Base-by-base conservation (phyloP, 345 rosid genomes). In the Citropsis articulata region DNA sequence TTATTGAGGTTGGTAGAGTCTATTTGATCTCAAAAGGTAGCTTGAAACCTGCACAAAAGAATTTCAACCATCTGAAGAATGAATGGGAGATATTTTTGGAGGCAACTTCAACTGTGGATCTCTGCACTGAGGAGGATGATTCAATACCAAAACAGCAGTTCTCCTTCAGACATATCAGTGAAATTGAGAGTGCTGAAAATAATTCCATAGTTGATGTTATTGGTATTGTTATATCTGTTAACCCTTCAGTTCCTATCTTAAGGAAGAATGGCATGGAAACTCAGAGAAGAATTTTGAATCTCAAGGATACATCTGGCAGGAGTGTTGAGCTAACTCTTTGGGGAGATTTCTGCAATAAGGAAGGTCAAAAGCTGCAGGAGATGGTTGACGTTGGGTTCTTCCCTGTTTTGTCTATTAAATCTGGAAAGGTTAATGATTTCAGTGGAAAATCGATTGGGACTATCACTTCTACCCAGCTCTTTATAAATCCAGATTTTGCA, bases 221-320 rank as follows among this genome's bases (percentile, higher is more conserved):
- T 79, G 97, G 94, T 70, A 80, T 91, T 60, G 97, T 92, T 80
- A 85, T 82, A 81, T 87, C 91, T 69, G 92, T 93, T 72, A 91
- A 91, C 75, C 96, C 96, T 61, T 88, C 96, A 2, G 91, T 94
- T 73, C 89, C 98, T 57, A 90, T 91, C 76, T 69, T 90, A 87
- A 93, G 95, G 82, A 95, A 95, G 89, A 95, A 95, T 78, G 98
- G 98, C 30, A 88, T 91, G 97, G 98, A 95, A 90, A 95, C 98
- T 60, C 98, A 93, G 86, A 88, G 95, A 90, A 87, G 94, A 81
- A 78, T 80, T 85, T 80, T 95, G 83, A 90, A 86, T 85, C 82
- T 95, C 71, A 95, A 91, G 88, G 98, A 93, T 87, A 87, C 86
- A 77, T 89, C 98, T 25, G 97, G 91, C 25, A 89, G 86, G 86